phyloP scores from a whole-genome alignment of 495 filamentous ascomycete genomes.

The Pseudevernia furfuracea region DNA sequence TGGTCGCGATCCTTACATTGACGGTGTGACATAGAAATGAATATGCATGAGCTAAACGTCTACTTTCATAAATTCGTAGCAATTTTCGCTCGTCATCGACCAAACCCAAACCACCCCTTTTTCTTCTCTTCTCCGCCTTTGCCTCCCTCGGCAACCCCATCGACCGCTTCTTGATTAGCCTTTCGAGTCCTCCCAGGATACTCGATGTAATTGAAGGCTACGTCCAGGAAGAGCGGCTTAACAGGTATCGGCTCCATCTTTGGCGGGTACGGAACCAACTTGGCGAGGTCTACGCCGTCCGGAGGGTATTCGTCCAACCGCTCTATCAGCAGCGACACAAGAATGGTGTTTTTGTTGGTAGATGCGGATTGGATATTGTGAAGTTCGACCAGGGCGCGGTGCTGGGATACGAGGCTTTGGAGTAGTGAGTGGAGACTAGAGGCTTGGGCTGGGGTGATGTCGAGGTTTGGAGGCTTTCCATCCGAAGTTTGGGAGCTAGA shows the following conservation, averaged over 20 bases:
- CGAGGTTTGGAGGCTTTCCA: conserved; percentile 47
- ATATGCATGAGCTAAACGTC: neutral
- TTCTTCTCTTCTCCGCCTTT: conserved; percentile 43
- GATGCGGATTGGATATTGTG: conserved; percentile 45
- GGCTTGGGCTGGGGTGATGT: conserved; percentile 50
- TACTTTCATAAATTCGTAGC: neutral
- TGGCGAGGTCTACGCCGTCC: conserved; percentile 58
- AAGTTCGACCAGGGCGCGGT: conserved; percentile 76
- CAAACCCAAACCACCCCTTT: conserved; percentile 87
- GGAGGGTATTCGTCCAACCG: conserved; percentile 65
- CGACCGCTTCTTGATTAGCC: conserved; percentile 19
- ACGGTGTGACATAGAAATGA: neutral
- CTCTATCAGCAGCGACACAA: conserved; percentile 49
- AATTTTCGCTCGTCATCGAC: conserved; percentile 42
- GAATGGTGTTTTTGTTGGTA: conserved; percentile 5
- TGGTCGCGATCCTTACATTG: neutral
- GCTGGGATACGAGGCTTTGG: conserved; percentile 60
- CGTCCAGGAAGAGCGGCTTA: conserved; percentile 93
- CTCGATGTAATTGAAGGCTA: conserved; percentile 96
- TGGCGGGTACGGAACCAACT: conserved; percentile 82
- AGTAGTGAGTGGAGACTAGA: conserved; percentile 53
- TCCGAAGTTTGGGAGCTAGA: conserved; percentile 32
- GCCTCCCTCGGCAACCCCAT: conserved; percentile 29
- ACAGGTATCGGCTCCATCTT: conserved; percentile 75
- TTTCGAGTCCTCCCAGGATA: conserved; percentile 60